Conservation (phyloP, 495 filamentous ascomycete genomes). For the Platismatia glauca region DNA sequence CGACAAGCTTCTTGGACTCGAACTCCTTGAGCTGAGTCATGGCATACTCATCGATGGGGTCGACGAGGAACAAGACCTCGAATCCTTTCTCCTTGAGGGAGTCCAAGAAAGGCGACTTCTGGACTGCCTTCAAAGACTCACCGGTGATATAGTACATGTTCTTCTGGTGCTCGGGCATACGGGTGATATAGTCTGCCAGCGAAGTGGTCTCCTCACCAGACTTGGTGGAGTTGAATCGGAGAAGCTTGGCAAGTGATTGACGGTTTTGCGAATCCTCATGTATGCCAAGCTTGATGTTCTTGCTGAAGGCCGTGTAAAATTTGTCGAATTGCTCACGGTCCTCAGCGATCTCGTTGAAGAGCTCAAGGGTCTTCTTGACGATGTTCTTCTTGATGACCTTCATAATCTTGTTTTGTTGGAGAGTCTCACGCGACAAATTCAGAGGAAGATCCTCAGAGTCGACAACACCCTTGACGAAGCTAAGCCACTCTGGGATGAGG, state of each 20-base stretch:
- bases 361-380: slow-evolving; percentile 99
- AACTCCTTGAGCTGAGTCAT: slow-evolving; percentile 99
- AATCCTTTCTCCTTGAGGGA: slow-evolving; percentile 99
- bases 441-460: slow-evolving; percentile 98
- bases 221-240: slow-evolving; percentile 98
- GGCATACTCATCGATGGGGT: slow-evolving; percentile 99
- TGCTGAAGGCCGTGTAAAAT: slow-evolving; percentile 98
- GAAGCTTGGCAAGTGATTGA: slow-evolving; percentile 85
- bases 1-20: slow-evolving; percentile 98
- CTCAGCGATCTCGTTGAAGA: slow-evolving; percentile 97
- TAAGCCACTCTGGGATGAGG: slow-evolving; percentile 97
- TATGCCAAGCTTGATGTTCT: slow-evolving; percentile 99
- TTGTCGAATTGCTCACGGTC: slow-evolving; percentile 99
- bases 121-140: slow-evolving; percentile 96
- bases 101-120: slow-evolving; percentile 98
- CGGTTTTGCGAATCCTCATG: slow-evolving; percentile 99
- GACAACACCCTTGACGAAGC: slow-evolving; percentile 99
- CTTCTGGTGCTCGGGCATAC: slow-evolving; percentile 99
- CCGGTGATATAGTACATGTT: slow-evolving; percentile 99
- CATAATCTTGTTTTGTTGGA: slow-evolving; percentile 99
- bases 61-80: slow-evolving; percentile 97
- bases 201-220: slow-evolving; percentile 93
- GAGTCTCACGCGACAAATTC: slow-evolving; percentile 98
- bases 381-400: slow-evolving; percentile 99
- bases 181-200: slow-evolving; percentile 90